Percentiles rank a stretch among this genome's conserved stretches.
These are phyloP conservation scores for Metarhizium humberi DNA, from an alignment of 2,329 filamentous ascomycete species.

Conservation along the genomic window DNA sequence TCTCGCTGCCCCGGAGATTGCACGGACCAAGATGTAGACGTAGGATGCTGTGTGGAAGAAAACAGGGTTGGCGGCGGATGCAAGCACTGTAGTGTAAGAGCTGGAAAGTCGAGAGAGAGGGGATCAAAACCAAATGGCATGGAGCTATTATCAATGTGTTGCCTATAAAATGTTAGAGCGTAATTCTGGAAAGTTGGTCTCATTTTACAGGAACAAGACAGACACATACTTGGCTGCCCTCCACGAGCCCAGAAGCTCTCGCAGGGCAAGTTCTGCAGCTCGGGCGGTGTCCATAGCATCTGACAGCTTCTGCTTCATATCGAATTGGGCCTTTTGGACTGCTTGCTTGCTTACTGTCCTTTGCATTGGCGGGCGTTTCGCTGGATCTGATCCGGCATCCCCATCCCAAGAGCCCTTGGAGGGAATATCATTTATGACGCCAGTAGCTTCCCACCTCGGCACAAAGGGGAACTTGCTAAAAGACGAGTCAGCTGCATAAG, in stretches of 20 bases:
- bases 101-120: slow-evolving; percentile 75
- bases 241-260: slow-evolving; percentile 73
- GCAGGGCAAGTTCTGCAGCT: slow-evolving; percentile 75
- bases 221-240: slow-evolving; percentile 67
- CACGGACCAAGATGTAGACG: slow-evolving; percentile 72
- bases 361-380: slow-evolving; percentile 26
- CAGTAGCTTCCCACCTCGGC: slow-evolving; percentile 66
- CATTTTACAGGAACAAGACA: background rate
- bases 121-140: slow-evolving; percentile 74
- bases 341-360: slow-evolving; percentile 40
- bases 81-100: slow-evolving; percentile 73
- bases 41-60: slow-evolving; percentile 69
- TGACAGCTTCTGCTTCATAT: slow-evolving; percentile 51
- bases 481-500: slow-evolving; percentile 34
- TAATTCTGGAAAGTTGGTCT: background rate
- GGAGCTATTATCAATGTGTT: slow-evolving; percentile 44
- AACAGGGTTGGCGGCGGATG: slow-evolving; percentile 74
- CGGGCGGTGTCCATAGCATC: slow-evolving; percentile 72
- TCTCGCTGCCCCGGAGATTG: slow-evolving; percentile 65
- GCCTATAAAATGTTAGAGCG: slow-evolving; percentile 26
- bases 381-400: slow-evolving; percentile 25
- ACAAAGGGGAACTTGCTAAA: slow-evolving; percentile 46
- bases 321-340: slow-evolving; percentile 51
- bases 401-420: slow-evolving; percentile 23
- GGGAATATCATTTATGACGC: slow-evolving; percentile 67